Base-by-base conservation (phyloP, 805 yeast species). In the Yarrowia keelungensis region DNA sequence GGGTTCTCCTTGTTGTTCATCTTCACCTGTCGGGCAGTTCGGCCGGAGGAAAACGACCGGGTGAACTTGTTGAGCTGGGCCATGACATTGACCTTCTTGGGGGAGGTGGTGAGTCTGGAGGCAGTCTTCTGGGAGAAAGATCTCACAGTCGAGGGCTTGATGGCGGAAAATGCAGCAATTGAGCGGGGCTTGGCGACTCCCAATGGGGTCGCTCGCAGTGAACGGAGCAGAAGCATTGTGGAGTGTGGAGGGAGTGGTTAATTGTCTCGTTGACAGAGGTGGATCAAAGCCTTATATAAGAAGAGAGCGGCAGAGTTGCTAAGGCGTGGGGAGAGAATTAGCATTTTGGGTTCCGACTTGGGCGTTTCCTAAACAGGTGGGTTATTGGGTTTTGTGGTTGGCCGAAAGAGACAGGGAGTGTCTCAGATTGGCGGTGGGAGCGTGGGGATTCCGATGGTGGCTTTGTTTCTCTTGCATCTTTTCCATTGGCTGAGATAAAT, bases 1-100 rank as follows among this genome's bases (percentile, higher is more conserved):
- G 56, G 56, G 56, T 62, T 36, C 14, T 22, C 41, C 19, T 49
- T 62, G 56, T 19, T 3, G 50, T 58, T 43, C 64, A 58, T 58
- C n/a, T 43, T 59, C 39, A 45, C 19, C 35, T 59, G 65, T 36
- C 42, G n/a, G 19, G 32, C 41, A 8, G 42, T 8, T 35, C 47
- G 47, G 10, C 22, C 26, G 9, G 47, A 35, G 14, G 62, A 59
- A 9, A 59, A 42, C 16, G 45, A 51, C 12, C 65, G 62, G 14
- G 62, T 14, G 15, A 56, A 56, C 50, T 42, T 26, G 39, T 42
- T 41, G 16, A 41, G 49, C 39, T 42, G 64, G 8, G 46, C 46
- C 36, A 14, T 3, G 45, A 54, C 61, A 54, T 54, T 41, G 56
- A 36, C 11, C 51, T 47, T 32, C 14, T 36, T 36, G 41, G 14